These are phyloP conservation scores for Spergularia marina DNA, from an alignment of 148 eudicot species.

Conservation along the genomic window DNA sequence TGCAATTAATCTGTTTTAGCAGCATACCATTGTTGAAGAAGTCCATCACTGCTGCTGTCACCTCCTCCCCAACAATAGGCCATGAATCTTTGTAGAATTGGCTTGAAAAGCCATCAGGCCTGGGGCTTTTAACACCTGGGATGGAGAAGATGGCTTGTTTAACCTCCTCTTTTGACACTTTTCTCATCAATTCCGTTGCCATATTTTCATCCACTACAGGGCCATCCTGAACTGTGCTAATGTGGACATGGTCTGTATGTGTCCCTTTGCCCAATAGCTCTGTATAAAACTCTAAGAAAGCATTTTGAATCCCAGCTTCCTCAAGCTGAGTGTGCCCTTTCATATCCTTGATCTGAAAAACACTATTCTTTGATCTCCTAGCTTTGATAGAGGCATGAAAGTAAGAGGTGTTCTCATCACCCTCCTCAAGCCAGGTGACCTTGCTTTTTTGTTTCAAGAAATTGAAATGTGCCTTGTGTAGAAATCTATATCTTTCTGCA, in stretches of 20 bases:
- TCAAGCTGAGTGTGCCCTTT: no score
- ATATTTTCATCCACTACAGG: no score
- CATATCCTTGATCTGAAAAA: no score
- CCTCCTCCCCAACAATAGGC: neutral
- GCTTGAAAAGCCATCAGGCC: slow-evolving; percentile 5
- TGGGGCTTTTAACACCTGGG: neutral
- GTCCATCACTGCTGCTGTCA: neutral
- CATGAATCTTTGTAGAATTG: neutral
- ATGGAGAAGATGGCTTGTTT: neutral
- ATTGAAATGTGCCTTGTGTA: no score
- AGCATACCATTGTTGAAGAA: neutral
- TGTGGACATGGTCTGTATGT: no score
- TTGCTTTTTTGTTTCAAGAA: neutral
- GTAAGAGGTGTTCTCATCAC: neutral
- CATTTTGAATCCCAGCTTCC: no score
- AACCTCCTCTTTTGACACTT: neutral
- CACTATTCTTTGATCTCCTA: neutral
- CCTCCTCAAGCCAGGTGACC: neutral
- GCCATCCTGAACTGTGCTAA: no score
- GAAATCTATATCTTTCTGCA: no score
- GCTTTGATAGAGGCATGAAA: neutral
- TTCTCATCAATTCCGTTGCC: no score
- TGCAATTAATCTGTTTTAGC: neutral
- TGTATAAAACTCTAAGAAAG: no score
- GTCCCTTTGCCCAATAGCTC: no score